Percentiles rank a stretch among this genome's conserved stretches.
Conservation (phyloP, 2,329 filamentous ascomycete species). For the Samsoniella hepiali region DNA sequence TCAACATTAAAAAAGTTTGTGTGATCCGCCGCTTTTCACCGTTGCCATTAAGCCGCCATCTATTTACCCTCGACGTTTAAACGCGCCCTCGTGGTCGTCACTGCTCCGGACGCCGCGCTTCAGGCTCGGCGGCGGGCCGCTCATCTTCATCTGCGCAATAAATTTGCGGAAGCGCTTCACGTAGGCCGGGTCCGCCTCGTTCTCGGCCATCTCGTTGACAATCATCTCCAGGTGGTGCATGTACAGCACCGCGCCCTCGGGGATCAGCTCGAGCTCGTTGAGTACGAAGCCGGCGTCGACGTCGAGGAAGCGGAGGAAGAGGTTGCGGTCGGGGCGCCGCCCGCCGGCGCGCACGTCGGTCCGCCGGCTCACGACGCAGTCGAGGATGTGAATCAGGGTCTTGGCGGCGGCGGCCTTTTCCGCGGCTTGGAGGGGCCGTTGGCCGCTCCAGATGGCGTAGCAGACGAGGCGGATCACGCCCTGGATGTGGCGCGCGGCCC, state of each 20-base stretch:
- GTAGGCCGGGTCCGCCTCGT: slow-evolving; percentile 36
- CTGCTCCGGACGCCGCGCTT: slow-evolving; percentile 29
- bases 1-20: too few species aligned
- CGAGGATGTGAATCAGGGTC: slow-evolving; percentile 47
- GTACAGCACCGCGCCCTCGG: slow-evolving; percentile 43
- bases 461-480: slow-evolving; percentile 43
- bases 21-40: background rate
- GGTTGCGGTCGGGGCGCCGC: slow-evolving; percentile 37
- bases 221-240: slow-evolving; percentile 37
- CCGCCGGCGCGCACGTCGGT: slow-evolving; percentile 33
- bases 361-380: slow-evolving; percentile 41
- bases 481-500: slow-evolving; percentile 48
- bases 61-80: slow-evolving; percentile 19
- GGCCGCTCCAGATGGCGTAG: slow-evolving; percentile 38
- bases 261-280: slow-evolving; percentile 41
- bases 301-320: slow-evolving; percentile 48
- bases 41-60: background rate
- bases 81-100: slow-evolving; percentile 26
- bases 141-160: slow-evolving; percentile 30
- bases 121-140: slow-evolving; percentile 27
- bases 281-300: slow-evolving; percentile 44
- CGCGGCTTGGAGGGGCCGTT: slow-evolving; percentile 33
- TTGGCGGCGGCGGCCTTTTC: slow-evolving; percentile 46
- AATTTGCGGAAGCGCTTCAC: slow-evolving; percentile 35
- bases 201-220: slow-evolving; percentile 31